Evolutionary conservation across 2,329 filamentous ascomycete genomes (phyloP).

Genomic region (Curvularia sp.): DNA sequence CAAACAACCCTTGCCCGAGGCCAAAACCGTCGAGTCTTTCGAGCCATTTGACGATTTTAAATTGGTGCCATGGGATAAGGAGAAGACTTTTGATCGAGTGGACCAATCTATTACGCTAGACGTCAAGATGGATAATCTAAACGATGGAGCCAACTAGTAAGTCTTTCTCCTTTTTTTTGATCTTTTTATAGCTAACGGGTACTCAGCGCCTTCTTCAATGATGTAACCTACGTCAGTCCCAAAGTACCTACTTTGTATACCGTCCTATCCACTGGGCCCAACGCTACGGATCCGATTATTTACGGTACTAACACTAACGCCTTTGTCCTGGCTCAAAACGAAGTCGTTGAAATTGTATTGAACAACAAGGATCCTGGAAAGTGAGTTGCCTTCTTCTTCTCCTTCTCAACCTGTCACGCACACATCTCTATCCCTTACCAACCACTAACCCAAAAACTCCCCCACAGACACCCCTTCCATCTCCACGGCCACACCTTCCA

Average conservation of each 20-base stretch:
- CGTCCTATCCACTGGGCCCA: slow-evolving; percentile 67
- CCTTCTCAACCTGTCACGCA: slow-evolving; percentile 20
- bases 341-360: slow-evolving; percentile 76
- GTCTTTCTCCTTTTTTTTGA: slow-evolving; percentile 20
- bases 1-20: slow-evolving; percentile 54
- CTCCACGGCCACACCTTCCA: slow-evolving; percentile 65
- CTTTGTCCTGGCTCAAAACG: slow-evolving; percentile 70
- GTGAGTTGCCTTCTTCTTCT: slow-evolving; percentile 12
- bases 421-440: slow-evolving; percentile 9
- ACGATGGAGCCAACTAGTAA: slow-evolving; percentile 71
- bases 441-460: slow-evolving; percentile 1
- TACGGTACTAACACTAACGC: slow-evolving; percentile 63
- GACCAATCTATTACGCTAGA: slow-evolving; percentile 69
- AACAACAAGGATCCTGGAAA: slow-evolving; percentile 76
- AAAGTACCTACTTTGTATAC: slow-evolving; percentile 85
- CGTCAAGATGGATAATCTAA: slow-evolving; percentile 69
- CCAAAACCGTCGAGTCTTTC: slow-evolving; percentile 67
- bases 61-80: slow-evolving; percentile 72
- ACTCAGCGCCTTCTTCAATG: slow-evolving; percentile 65
- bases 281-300: slow-evolving; percentile 53
- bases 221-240: slow-evolving; percentile 75
- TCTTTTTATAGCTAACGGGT: slow-evolving; percentile 4
- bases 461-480: slow-evolving; percentile 66
- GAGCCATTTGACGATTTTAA: slow-evolving; percentile 76
- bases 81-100: slow-evolving; percentile 66